Conservation (phyloP, 352 stramenopile species). For the Phytopythium kandeliae region DNA sequence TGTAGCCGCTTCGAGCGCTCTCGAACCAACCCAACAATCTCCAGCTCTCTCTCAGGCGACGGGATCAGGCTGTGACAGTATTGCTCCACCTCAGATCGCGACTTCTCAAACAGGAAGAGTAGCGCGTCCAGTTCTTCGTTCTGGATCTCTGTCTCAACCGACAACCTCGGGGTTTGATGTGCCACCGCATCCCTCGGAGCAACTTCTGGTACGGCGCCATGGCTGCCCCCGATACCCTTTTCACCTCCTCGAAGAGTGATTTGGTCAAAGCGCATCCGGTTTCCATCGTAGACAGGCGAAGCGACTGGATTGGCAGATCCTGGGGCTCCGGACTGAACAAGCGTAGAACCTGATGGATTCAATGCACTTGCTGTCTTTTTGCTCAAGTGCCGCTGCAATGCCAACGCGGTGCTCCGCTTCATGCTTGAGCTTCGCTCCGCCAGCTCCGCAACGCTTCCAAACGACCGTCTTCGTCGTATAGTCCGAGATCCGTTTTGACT, state of each 20-base stretch:
- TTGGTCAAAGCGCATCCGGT: conserved; percentile 1
- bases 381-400: conserved; percentile 50
- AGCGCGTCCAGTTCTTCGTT: conserved; percentile 48
- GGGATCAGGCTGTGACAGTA: conserved; percentile 62
- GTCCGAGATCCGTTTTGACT: conserved; percentile 18
- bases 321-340: not conserved
- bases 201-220: not conserved
- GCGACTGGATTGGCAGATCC: not conserved
- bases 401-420: conserved; percentile 36
- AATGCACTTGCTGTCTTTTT: conserved; percentile 28
- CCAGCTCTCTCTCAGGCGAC: conserved; percentile 65
- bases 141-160: conserved; percentile 7
- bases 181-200: not conserved
- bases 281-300: not conserved
- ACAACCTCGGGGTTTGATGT: not conserved
- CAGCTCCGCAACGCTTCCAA: conserved; percentile 66
- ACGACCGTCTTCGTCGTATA: conserved; percentile 66
- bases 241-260: not conserved
- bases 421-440: conserved; percentile 16
- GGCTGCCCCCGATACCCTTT: not conserved
- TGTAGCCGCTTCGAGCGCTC: conserved; percentile 70
- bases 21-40: conserved; percentile 75
- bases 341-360: not conserved
- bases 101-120: conserved; percentile 64
- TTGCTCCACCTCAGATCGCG: conserved; percentile 56